These are phyloP conservation scores for Thalia dealbata DNA, from an alignment of 176 grass and related monocot genomes.

Conservation along the genomic window DNA sequence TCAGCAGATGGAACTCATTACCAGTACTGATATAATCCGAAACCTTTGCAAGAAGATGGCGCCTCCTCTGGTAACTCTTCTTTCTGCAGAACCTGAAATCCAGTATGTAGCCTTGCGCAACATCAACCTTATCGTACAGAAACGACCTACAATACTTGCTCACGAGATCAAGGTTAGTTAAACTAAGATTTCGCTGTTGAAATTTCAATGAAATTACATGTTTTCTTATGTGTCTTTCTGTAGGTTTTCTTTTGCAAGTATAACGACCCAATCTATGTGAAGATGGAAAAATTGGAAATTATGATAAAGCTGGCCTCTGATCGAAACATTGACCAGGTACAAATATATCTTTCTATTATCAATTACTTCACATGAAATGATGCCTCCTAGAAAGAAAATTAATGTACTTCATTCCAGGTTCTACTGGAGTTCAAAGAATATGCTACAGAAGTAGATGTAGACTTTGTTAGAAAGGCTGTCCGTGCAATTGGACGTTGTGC, in stretches of 20 bases:
- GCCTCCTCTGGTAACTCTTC: conserved; percentile 87
- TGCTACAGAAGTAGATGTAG: conserved; percentile 98
- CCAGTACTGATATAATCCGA: conserved; percentile 82
- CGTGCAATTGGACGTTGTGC: conserved; percentile 98
- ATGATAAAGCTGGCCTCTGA: conserved; percentile 99
- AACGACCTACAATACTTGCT: conserved; percentile 95
- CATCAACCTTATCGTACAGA: conserved; percentile 98
- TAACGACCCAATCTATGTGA: conserved; percentile 79
- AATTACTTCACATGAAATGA: too few relatives aligned
- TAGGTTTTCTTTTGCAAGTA: conserved; percentile 99
- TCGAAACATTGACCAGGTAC: conserved; percentile 95
- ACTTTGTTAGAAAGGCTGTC: conserved; percentile 98
- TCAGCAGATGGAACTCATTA: conserved; percentile 98
- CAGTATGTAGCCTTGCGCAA: conserved; percentile 96
- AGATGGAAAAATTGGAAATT: conserved; percentile 99
- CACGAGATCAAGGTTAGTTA: conserved; percentile 91
- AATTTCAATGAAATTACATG: not conserved
- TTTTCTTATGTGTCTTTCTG: conserved; percentile 10
- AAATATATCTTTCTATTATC: not conserved
- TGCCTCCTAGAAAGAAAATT: not conserved
- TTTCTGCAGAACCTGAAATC: conserved; percentile 95
- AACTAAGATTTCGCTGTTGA: conserved; percentile 23
- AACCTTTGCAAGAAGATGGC: conserved; percentile 99
- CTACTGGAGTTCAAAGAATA: conserved; percentile 99
- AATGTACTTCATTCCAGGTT: conserved; percentile 36